phyloP scores from a whole-genome alignment of 495 filamentous ascomycete species.

The Hyaloscypha variabilis region DNA sequence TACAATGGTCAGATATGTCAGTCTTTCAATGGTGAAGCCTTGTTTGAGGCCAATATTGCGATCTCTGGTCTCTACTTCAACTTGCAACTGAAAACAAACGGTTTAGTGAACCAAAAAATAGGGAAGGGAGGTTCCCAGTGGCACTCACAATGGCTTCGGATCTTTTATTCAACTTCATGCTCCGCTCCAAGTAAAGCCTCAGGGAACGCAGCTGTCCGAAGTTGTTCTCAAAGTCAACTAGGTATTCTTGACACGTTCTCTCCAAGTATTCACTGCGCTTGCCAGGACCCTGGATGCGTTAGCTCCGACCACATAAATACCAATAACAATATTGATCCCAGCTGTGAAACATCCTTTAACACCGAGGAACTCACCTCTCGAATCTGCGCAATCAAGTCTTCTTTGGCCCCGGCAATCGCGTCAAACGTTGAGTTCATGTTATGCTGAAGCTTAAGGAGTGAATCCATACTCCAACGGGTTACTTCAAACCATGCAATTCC shows the following conservation, averaged over 20 bases:
- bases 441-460: neutral
- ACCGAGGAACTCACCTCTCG: too few species aligned
- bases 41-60: neutral
- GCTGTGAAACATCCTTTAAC: too few species aligned
- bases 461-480: neutral
- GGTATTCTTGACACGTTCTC: neutral
- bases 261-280: neutral
- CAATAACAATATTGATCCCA: too few species aligned
- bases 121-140: too few species aligned
- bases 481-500: too few species aligned
- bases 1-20: neutral
- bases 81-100: neutral
- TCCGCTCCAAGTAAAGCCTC: neutral
- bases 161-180: neutral
- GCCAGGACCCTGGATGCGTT: neutral
- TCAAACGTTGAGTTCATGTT: neutral
- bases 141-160: neutral
- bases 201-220: neutral
- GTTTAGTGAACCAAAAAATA: too few species aligned
- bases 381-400: neutral
- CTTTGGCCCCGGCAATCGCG: neutral
- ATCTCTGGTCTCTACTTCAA: neutral
- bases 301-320: neutral
- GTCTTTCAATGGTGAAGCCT: neutral
- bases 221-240: neutral